Evolutionary conservation across 441 rosid genomes (phyloP), one percentile per base, ranked within the genome.

Genomic region (Jatropha multifida): DNA sequence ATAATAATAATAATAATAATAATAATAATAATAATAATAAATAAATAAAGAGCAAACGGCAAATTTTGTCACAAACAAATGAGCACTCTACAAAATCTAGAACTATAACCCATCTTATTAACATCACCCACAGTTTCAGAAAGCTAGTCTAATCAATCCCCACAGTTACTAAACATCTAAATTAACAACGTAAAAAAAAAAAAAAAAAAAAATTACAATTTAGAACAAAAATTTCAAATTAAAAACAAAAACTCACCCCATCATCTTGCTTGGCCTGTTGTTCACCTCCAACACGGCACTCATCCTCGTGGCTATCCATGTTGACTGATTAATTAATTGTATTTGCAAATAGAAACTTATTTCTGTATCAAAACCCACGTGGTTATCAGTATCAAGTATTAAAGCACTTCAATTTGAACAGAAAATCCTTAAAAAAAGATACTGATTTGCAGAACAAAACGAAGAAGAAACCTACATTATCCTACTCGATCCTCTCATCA

Each of bases 301-400:
- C 97, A 69, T 88, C 94, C 75, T 89, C 98, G 49, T 83, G 90
- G 49, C 83, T 87, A 79, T 92, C 97, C 96, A 92, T 94, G 70
- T 65, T 49, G 15, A 74, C 26, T 13, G 49, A 68, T 20, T 63
- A 59, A 68, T 20, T 66, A 46, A 52, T 26, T 41, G 37, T 17
- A 40, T 42, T 71, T 11, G 26, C 65, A 67, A 69, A 61, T 6
- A 62, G 59, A 46, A 44, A 69, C 74, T 66, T 63, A 66, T 9
- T 37, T 52, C 56, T 54, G 41, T 0, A 13, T 26, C 69, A 62
- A 56, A 52, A 20, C 32, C 61, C 7, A 17, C 20, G 14, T 46
- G 26, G 44, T 32, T 38, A 44, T 59, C 40, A 23, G 56, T 41
- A 56, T 55, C 11, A 65, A 58, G 15, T n/a, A 64, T 40, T 48